These are phyloP conservation scores for Cyberlindnera mrakii DNA, from an alignment of 805 yeast species.

Conservation along the genomic window DNA sequence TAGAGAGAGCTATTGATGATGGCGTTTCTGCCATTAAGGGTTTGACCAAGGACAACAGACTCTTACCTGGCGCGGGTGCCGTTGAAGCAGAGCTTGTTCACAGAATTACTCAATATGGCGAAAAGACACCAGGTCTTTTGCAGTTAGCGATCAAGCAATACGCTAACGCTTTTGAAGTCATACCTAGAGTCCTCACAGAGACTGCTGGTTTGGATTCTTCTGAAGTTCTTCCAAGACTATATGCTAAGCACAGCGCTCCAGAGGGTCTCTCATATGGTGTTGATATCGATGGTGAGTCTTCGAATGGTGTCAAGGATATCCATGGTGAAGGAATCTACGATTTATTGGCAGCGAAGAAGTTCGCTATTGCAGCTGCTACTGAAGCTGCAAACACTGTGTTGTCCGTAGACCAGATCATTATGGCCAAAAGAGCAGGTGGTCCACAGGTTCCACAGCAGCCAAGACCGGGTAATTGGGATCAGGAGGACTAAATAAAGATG, in stretches of 20 bases:
- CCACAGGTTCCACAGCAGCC: conserved; percentile 84
- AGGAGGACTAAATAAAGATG: conserved; percentile 53
- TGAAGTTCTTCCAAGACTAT: conserved; percentile 82
- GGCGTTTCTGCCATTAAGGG: conserved; percentile 93
- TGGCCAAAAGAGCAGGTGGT: conserved; percentile 99
- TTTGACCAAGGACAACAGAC: conserved; percentile 69
- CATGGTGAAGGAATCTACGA: conserved; percentile 68
- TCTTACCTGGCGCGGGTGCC: conserved; percentile 96
- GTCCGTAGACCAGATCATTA: conserved; percentile 93
- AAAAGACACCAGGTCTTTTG: conserved; percentile 84
- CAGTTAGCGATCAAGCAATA: conserved; percentile 92
- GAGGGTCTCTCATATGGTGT: conserved; percentile 46
- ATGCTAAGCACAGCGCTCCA: conserved; percentile 72
- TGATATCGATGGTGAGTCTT: conserved; percentile 72
- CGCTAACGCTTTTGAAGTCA: conserved; percentile 91
- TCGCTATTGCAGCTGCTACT: conserved; percentile 89
- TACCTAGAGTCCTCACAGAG: conserved; percentile 89
- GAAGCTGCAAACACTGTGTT: conserved; percentile 90
- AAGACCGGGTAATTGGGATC: conserved; percentile 94
- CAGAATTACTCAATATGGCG: conserved; percentile 78
- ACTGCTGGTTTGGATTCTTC: conserved; percentile 90
- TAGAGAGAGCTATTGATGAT: conserved; percentile 96
- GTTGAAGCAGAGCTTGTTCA: conserved; percentile 83
- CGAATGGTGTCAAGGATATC: conserved; percentile 68
- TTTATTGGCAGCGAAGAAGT: conserved; percentile 69